phyloP scores from a whole-genome alignment of 78 protist genomes.

The Anaeramoeba flamelloides region DNA sequence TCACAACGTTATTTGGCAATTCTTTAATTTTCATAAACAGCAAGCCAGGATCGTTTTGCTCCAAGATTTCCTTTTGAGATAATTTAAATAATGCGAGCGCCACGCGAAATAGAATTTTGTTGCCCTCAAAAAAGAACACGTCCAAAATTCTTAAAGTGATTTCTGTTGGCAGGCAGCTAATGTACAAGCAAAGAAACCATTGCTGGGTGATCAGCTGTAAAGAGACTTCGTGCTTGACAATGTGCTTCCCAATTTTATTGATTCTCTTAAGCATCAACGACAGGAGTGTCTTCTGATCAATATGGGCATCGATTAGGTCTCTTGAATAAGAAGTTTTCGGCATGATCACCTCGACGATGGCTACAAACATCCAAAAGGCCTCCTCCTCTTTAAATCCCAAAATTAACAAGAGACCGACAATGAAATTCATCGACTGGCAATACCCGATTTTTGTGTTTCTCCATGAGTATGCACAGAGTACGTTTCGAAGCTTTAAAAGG shows the following conservation, averaged over 20 bases:
- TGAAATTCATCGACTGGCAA: background rate
- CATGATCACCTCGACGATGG: background rate
- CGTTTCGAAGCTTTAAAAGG: background rate
- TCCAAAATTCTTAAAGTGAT: background rate
- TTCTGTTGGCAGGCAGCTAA: background rate
- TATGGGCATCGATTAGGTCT: background rate
- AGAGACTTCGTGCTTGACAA: background rate
- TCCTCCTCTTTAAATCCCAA: background rate
- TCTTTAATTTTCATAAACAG: background rate
- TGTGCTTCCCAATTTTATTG: background rate
- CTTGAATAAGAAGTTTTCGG: background rate
- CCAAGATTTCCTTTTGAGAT: background rate
- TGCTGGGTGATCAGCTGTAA: background rate
- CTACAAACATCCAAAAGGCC: background rate
- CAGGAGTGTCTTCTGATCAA: background rate
- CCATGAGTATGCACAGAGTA: background rate
- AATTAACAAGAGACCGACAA: background rate
- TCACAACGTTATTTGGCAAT: background rate
- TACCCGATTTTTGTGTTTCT: background rate
- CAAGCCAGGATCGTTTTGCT: background rate
- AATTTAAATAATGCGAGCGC: background rate
- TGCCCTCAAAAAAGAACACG: background rate
- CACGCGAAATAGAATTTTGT: background rate
- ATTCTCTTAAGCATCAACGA: background rate
- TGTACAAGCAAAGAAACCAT: background rate